A percentile compares a stretch with the other conserved stretches of the same genome.
Evolutionary conservation across 2,329 filamentous ascomycete species (phyloP).

Genomic region (Hymenoscyphus linearis): DNA sequence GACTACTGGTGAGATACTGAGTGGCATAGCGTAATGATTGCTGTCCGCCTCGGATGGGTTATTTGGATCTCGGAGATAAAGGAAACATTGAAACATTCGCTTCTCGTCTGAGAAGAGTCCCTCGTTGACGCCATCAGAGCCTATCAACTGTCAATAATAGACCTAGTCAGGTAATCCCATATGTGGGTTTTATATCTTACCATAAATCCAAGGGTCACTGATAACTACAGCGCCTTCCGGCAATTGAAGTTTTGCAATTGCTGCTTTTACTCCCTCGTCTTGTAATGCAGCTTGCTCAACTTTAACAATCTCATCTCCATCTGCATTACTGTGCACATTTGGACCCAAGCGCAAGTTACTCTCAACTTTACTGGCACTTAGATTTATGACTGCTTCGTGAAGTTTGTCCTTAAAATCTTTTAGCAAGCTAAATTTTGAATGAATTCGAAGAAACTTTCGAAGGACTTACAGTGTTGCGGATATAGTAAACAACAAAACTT

Average conservation of each 20-base stretch:
- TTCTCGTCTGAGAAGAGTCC: slow-evolving; percentile 39
- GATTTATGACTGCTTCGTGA: slow-evolving; percentile 52
- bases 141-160: slow-evolving; percentile 28
- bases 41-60: slow-evolving; percentile 56
- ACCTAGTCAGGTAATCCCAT: not conserved
- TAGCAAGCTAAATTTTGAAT: not conserved
- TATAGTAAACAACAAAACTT: slow-evolving; percentile 53
- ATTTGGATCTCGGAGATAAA: slow-evolving; percentile 59
- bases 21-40: slow-evolving; percentile 64
- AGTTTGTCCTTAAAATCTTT: slow-evolving; percentile 47
- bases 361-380: slow-evolving; percentile 46
- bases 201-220: slow-evolving; percentile 62
- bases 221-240: slow-evolving; percentile 55
- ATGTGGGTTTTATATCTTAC: slow-evolving; percentile 27
- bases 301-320: slow-evolving; percentile 53
- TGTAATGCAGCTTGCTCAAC: slow-evolving; percentile 51
- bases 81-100: slow-evolving; percentile 56
- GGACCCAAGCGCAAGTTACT: slow-evolving; percentile 53
- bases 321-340: slow-evolving; percentile 53
- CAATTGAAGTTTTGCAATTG: slow-evolving; percentile 56
- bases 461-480: slow-evolving; percentile 50
- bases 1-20: slow-evolving; percentile 61
- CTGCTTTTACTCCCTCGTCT: slow-evolving; percentile 52
- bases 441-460: not conserved
- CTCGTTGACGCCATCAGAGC: slow-evolving; percentile 46